Evolutionary conservation across 176 grass and related monocot species (phyloP).

Genomic region (Puccinellia tenuiflora): DNA sequence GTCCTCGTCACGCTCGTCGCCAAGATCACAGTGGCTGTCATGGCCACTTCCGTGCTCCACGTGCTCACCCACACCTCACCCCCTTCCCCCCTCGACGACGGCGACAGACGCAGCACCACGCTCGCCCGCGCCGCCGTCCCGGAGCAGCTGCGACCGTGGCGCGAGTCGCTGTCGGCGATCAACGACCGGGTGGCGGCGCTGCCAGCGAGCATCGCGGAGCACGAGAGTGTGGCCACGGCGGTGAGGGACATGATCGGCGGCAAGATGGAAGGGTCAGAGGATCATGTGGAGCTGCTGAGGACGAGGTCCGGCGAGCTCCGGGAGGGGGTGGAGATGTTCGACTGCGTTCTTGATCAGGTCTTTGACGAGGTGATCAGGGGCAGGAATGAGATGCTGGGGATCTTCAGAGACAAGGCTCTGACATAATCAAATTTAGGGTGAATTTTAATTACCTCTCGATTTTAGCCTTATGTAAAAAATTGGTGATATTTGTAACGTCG

Average conservation of each 20-base stretch:
- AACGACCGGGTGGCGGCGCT: slow-evolving; percentile 33
- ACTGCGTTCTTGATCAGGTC: slow-evolving; percentile 63
- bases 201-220: slow-evolving; percentile 36
- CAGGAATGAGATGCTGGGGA: slow-evolving; percentile 90
- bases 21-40: slow-evolving; percentile 57
- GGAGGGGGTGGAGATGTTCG: slow-evolving; percentile 65
- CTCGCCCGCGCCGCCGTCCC: slow-evolving; percentile 12
- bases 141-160: slow-evolving; percentile 71
- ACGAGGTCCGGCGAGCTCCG: slow-evolving; percentile 58
- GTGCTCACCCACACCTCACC: slow-evolving; percentile 37
- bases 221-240: slow-evolving; percentile 50
- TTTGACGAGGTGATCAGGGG: slow-evolving; percentile 88
- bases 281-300: slow-evolving; percentile 47
- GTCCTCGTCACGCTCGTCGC: slow-evolving; percentile 67
- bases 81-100: slow-evolving; percentile 5
- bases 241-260: slow-evolving; percentile 38
- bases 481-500: not conserved
- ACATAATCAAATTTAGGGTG: not conserved
- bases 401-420: slow-evolving; percentile 63
- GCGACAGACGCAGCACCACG: not conserved
- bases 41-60: slow-evolving; percentile 61
- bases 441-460: slow-evolving; percentile 32
- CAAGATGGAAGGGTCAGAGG: slow-evolving; percentile 10
- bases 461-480: not conserved
- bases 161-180: slow-evolving; percentile 45